Conservation (phyloP, 2,329 filamentous ascomycete genomes). For the Fusarium burgessii region DNA sequence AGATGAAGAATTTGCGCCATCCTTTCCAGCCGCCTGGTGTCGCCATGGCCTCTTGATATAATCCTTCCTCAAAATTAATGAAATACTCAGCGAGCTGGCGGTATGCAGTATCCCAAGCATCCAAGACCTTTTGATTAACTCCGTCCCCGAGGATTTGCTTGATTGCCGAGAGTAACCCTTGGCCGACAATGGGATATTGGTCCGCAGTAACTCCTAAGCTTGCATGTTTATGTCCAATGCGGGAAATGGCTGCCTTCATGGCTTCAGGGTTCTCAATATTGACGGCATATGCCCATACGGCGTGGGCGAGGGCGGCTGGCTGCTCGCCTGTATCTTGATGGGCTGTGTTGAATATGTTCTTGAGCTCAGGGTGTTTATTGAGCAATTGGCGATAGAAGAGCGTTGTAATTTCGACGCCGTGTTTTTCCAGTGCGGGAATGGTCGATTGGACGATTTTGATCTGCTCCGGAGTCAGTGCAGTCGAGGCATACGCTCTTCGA, state of each 20-base stretch:
- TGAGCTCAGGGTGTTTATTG: neutral
- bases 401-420: neutral
- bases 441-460: neutral
- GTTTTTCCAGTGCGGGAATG: neutral
- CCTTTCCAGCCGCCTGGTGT: neutral
- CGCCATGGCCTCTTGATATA: neutral
- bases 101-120: neutral
- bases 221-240: neutral
- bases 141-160: neutral
- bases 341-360: neutral
- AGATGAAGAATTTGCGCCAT: neutral
- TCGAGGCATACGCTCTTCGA: neutral
- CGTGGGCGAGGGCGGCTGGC: neutral
- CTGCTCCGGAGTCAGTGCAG: neutral
- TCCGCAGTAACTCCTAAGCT: neutral
- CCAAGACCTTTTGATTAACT: neutral
- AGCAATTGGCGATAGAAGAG: neutral
- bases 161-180: neutral
- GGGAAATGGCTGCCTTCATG: neutral
- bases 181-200: neutral
- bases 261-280: neutral
- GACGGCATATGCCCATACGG: neutral
- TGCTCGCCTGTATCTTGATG: neutral
- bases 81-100: neutral
- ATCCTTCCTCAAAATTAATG: neutral